Base-by-base conservation (phyloP, 2,329 filamentous ascomycete species). In the Fusarium illudens region DNA sequence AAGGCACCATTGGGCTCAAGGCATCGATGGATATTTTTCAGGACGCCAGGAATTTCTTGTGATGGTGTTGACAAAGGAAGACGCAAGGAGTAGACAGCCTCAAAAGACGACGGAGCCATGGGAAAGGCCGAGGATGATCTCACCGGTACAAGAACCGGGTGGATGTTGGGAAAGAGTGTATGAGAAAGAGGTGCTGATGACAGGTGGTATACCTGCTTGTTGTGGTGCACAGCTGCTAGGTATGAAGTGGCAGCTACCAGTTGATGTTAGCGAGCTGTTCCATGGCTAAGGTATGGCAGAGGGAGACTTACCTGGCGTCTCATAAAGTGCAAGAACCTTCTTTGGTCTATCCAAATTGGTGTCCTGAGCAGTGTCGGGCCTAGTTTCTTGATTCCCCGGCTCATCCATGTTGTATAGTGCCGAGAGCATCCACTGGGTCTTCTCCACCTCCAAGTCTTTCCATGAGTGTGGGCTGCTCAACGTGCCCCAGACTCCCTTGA, bases 381-480 rank as follows among this genome's bases (percentile, higher is more conserved):
- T 33, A 0, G 22, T n/a, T 12, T 49, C 53, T 27, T 6, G 60
- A 25, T 51, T 36, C 2, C 9, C 6, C 1, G 52, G 49, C 1
- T 33, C 37, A 3, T 80, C 81, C 73, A 82, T 79, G 65, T 78
- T 80, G 68, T 84, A 82, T 57, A 91, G 78, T 0, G 83, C 84
- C 19, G 84, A 87, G 37, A 89, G 80, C 78, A 93, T 84, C 88
- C 88, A 90, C 39, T 71, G 67, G 68, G 87, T 86, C 71, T 86
- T 87, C 62, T 86, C 83, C 51, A 87, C 79, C 58, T 86, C 85
- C 6, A 85, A 71, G 56, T 63, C 63, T 13, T 51, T 29, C 2
- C 29, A 54, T 9, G 44, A 53, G 13, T 34, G 37, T 0, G 66
- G 42, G 0, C 10, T 27, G 12, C 22, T 54, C 20, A 6, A 30